A percentile compares a stretch with the other conserved stretches of the same genome.
phyloP scores from a whole-genome alignment of 1,139 yeast genomes.

The Dujonia santamariae region DNA sequence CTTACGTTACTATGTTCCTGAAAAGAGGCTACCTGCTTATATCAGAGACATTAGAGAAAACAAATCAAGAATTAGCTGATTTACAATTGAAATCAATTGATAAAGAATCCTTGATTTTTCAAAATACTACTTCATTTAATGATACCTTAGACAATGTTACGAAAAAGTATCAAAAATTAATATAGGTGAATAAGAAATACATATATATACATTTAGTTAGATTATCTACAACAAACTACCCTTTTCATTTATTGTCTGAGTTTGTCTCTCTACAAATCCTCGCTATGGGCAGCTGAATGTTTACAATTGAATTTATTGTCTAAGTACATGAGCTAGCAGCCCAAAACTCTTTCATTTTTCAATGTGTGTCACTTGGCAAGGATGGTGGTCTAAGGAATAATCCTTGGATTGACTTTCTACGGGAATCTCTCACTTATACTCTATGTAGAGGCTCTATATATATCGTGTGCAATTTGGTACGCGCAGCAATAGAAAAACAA shows the following conservation, averaged over 20 bases:
- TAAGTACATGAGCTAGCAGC: too few relatives aligned
- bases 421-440: too few relatives aligned
- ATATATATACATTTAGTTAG: background rate
- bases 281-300: too few relatives aligned
- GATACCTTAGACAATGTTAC: background rate
- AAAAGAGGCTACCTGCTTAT: background rate
- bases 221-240: background rate
- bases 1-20: conserved; percentile 4
- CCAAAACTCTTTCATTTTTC: too few relatives aligned
- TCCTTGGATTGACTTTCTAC: too few relatives aligned
- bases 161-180: background rate
- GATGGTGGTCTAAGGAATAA: too few relatives aligned
- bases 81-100: background rate
- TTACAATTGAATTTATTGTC: too few relatives aligned
- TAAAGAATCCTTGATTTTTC: background rate
- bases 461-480: too few relatives aligned
- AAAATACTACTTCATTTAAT: conserved; percentile 1
- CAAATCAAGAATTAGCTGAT: background rate
- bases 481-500: too few relatives aligned
- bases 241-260: background rate
- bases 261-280: too few relatives aligned
- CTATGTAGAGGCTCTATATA: too few relatives aligned
- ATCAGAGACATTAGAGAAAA: background rate
- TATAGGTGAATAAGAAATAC: background rate
- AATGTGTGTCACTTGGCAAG: too few relatives aligned